Evolutionary conservation across 495 filamentous ascomycete species (phyloP), one percentile per base, ranked within the genome.

Genomic region (Penicillium angulare): DNA sequence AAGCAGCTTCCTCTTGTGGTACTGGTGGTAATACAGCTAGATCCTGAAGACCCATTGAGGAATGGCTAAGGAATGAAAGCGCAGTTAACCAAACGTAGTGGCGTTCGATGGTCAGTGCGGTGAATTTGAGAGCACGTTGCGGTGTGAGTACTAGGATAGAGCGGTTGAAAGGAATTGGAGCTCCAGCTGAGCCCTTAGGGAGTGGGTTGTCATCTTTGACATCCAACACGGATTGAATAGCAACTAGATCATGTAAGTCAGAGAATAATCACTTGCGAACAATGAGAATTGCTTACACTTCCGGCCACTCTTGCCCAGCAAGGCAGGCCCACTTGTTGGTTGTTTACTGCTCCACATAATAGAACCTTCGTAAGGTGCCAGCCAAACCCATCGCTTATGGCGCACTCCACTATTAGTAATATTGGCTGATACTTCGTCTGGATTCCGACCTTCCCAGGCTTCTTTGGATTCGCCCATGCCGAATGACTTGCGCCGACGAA

Each of bases 311-410:
- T 97, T 98, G 51, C 93, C 93, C 74, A 97, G 77, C 67, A 97
- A 72, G 18, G 93, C 92, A 60, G 83, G 86, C 23, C 88, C 89
- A 56, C 85, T 88, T 17, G 86, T 88, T 17, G 93, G 93, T 69
- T 97, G 95, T 77, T 96, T 96, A 79, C 87, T 95, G 67, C 92
- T 96, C 93, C 93, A 98, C 72, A 98, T 89, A 41, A 98, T 91
- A 8, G 91, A 84, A 32, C 91, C 81, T 69, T 98, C 93, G 61
- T 97, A 97, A 13, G 93, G 93, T 10, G 91, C 92, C 26, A 98
- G 79, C 93, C 93, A 98, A 13, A 98, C 95, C 93, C 93, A 98
- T 71, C 93, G 81, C 70, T 93, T 97, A 57, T 98, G 93, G 32
- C 95, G 68, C n/a, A 79, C 75, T 23, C 83, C 82, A 52, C 75